A percentile compares a stretch with the other conserved stretches of the same genome.
phyloP scores from a whole-genome alignment of 1,284 basidiomycete genomes.

The Boletellus deceptivus region DNA sequence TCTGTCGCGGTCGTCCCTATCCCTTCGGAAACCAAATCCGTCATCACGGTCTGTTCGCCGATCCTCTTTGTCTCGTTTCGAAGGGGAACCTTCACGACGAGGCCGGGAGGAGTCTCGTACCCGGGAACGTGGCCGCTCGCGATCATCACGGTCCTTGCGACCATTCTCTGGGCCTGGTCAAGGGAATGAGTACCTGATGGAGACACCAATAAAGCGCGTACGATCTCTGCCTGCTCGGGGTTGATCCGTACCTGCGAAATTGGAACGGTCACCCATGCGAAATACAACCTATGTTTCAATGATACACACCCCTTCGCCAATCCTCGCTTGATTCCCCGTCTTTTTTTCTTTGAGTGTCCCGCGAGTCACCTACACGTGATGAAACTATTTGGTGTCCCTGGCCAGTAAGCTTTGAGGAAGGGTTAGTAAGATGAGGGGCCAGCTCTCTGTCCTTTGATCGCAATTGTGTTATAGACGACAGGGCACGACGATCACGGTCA shows the following conservation, averaged over 20 bases:
- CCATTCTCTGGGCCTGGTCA: conserved; percentile 46
- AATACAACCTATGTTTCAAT: conserved; percentile 1
- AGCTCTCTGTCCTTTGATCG: conserved; percentile 68
- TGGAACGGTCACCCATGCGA: conserved; percentile 1
- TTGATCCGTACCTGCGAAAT: conserved; percentile 45
- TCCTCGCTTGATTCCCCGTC: conserved; percentile 71
- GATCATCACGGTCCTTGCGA: conserved; percentile 58
- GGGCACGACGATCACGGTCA: conserved; percentile 73
- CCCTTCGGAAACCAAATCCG: conserved; percentile 25
- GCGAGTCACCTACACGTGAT: conserved; percentile 52
- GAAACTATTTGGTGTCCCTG: conserved; percentile 41
- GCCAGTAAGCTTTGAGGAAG: conserved; percentile 40
- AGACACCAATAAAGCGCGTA: conserved; percentile 36
- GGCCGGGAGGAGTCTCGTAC: conserved; percentile 58
- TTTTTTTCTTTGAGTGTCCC: conserved; percentile 65
- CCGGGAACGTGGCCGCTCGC: conserved; percentile 58
- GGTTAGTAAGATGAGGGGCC: conserved; percentile 56
- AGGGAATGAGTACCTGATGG: conserved; percentile 10
- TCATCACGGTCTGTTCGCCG: conserved; percentile 37
- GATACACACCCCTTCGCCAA: conserved; percentile 69
- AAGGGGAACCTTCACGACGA: conserved; percentile 53
- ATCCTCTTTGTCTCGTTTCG: conserved; percentile 46
- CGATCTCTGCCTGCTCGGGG: conserved; percentile 55
- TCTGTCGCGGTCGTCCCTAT: conserved; percentile 38
- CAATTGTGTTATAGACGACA: conserved; percentile 43